These are phyloP conservation scores for Eucalyptus erythrocorys DNA, from an alignment of 345 rosid species.

Conservation along the genomic window DNA sequence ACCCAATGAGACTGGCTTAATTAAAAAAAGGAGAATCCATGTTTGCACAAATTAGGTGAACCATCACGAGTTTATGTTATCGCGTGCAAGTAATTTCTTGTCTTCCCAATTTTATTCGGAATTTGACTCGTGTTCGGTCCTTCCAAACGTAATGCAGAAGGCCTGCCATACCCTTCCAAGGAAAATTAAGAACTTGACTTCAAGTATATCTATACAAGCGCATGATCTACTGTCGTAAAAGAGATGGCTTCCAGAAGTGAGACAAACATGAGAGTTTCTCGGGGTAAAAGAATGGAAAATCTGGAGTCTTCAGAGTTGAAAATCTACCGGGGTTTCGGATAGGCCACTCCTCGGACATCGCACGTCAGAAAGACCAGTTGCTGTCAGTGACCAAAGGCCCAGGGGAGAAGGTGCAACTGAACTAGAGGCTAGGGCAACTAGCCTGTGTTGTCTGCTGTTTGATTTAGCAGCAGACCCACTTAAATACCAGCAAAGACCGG, in stretches of 20 bases:
- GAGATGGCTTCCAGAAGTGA: background rate
- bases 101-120: background rate
- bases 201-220: background rate
- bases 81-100: background rate
- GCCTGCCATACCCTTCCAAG: background rate
- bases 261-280: background rate
- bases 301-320: background rate
- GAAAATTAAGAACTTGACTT: background rate
- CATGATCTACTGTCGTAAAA: background rate
- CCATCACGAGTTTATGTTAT: background rate
- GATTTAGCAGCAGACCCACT: background rate
- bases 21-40: background rate
- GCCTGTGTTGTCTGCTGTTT: background rate
- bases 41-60: background rate
- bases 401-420: background rate
- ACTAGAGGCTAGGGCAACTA: background rate
- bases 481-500: background rate
- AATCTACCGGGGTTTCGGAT: background rate
- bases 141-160: background rate
- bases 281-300: background rate
- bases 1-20: background rate
- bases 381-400: background rate
- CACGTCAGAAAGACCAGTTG: background rate
- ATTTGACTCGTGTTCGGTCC: background rate
- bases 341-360: background rate